phyloP scores from a whole-genome alignment of 495 filamentous ascomycete genomes.

The Penicillium nucicola region DNA sequence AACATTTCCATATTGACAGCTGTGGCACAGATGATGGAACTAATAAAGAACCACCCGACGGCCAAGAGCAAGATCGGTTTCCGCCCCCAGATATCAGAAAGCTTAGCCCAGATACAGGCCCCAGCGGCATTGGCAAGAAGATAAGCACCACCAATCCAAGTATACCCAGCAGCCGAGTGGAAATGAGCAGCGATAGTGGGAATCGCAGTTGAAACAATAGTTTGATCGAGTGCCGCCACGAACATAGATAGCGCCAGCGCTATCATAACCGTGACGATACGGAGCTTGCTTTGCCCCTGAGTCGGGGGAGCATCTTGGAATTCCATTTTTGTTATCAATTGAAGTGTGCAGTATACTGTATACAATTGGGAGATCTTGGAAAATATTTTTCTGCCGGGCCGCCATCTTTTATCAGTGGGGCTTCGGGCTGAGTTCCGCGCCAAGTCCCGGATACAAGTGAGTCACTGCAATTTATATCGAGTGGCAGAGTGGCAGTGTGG shows the following conservation, averaged over 20 bases:
- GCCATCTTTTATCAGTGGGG: not conserved
- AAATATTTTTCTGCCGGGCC: not conserved
- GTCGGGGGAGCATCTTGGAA: conserved; percentile 9
- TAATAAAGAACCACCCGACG: conserved; percentile 41
- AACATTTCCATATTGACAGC: conserved; percentile 50
- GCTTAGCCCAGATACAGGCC: conserved; percentile 53
- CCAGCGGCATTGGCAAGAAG: conserved; percentile 53
- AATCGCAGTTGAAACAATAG: conserved; percentile 60
- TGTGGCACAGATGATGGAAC: conserved; percentile 46
- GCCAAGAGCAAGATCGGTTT: conserved; percentile 50
- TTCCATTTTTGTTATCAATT: no score
- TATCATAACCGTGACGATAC: conserved; percentile 22
- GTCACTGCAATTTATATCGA: no score
- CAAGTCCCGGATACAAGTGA: no score
- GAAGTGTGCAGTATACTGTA: no score
- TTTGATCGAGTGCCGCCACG: conserved; percentile 60
- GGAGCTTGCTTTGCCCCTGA: conserved; percentile 14
- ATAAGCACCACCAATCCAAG: conserved; percentile 68
- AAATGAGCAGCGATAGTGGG: conserved; percentile 56
- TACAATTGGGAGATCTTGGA: not conserved
- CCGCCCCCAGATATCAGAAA: conserved; percentile 61
- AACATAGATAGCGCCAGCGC: conserved; percentile 40
- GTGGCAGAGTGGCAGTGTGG: no score
- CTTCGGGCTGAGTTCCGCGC: not conserved
- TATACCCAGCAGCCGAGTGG: conserved; percentile 57